Base-by-base conservation (phyloP, 805 yeast genomes). In the Lachancea meyersii region DNA sequence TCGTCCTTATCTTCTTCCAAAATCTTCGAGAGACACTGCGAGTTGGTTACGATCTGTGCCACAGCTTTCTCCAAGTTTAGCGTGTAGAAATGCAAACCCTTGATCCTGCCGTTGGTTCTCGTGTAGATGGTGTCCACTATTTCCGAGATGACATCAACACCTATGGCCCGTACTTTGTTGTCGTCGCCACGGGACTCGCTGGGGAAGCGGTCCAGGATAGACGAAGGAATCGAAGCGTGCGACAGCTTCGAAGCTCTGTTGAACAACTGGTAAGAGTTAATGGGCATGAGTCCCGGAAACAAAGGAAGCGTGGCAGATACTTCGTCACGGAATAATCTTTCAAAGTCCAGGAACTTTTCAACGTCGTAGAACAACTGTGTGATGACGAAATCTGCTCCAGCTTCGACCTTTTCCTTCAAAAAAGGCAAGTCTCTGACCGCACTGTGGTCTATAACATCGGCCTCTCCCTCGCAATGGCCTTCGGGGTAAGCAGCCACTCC, bases 401-500 rank as follows among this genome's bases (percentile, higher is more conserved):
- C 97, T 45, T 80, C 74, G 19, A 91, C 74, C 61, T 93, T 93
- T 51, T 86, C 95, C 38, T 79, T 76, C 63, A 93, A 72, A 57
- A 64, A 87, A 5, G 93, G 91, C 36, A 91, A 56, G 62, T 91
- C 98, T 36, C 73, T 73, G 18, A 60, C 58, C 1, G 82, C 79
- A 53, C 78, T 75, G 60, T 88, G 96, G 27, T 71, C 72, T 7
- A 77, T 64, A 35, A 67, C 72, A 52, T 81, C 86, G 1, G 87
- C 73, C 36, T 57, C 62, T 11, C 94, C 91, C 52, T 89, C 96
- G 27, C 86, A 88, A 64, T 91, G 97, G 16, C 98, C 98, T 60
- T 91, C 98, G 7, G 98, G 96, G 62, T 91, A 91, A 1, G 94
- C 97, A 1, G 98, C 98, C 13, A 91, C 98, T 47, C 98, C 98